Percentiles rank a stretch among this genome's conserved stretches.
These are phyloP conservation scores for Xylaria multiplex DNA, from an alignment of 2,329 filamentous ascomycete genomes.

Conservation along the genomic window DNA sequence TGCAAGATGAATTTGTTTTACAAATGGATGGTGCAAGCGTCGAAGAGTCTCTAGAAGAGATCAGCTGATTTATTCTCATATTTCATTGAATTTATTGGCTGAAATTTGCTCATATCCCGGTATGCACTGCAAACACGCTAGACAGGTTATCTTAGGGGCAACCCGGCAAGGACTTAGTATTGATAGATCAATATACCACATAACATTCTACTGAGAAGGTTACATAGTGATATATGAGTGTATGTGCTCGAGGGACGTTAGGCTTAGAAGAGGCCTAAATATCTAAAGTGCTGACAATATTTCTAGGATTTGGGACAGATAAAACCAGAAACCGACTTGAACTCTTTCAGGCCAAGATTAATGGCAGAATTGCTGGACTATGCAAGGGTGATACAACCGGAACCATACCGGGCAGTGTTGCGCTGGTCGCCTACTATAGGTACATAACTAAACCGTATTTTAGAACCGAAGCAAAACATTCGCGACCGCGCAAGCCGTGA, in stretches of 20 bases:
- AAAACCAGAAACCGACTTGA: too few relatives aligned
- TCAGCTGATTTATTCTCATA: not conserved
- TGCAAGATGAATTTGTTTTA: conserved; percentile 79
- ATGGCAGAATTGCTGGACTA: not conserved
- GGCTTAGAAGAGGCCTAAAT: too few relatives aligned
- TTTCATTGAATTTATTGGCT: not conserved
- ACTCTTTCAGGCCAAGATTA: too few relatives aligned
- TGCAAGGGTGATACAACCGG: not conserved
- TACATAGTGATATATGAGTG: too few relatives aligned
- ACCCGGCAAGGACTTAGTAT: too few relatives aligned
- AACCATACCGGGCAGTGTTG: not conserved
- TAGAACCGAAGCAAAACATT: not conserved
- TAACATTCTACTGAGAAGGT: too few relatives aligned
- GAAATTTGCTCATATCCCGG: not conserved
- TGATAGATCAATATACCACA: too few relatives aligned
- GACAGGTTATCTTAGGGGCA: too few relatives aligned
- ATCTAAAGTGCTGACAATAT: too few relatives aligned
- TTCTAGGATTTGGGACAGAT: too few relatives aligned
- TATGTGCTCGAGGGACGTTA: too few relatives aligned
- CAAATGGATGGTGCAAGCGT: conserved; percentile 67
- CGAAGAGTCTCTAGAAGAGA: conserved; percentile 1
- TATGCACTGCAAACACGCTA: too few relatives aligned
- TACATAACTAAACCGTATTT: not conserved
- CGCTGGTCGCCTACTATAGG: not conserved
- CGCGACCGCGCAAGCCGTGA: not conserved